Evolutionary conservation across 768 basidiomycete species (phyloP).

Genomic region (Mycena maculata): DNA sequence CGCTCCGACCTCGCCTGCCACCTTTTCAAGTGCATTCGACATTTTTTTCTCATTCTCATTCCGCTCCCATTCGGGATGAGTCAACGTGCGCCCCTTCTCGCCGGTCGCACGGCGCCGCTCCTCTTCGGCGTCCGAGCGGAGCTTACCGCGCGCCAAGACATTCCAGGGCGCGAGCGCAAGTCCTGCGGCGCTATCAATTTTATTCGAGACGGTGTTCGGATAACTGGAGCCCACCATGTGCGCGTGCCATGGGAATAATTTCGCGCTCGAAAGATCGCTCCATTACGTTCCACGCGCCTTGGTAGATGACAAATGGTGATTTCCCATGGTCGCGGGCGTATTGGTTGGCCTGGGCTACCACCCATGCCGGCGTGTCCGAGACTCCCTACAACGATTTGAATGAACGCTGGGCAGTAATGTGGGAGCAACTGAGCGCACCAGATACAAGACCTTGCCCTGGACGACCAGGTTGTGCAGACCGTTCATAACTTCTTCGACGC

Average conservation of each 20-base stretch:
- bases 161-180: constrained; percentile 25
- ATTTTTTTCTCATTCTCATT: constrained; percentile 43
- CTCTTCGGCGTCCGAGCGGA: constrained; percentile 27
- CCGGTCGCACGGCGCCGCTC: constrained; percentile 44
- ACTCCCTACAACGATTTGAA: constrained; percentile 28
- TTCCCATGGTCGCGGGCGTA: constrained; percentile 55
- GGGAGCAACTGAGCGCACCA: constrained; percentile 40
- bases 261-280: constrained; percentile 57
- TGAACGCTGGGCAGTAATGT: too few relatives aligned
- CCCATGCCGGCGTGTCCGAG: constrained; percentile 38
- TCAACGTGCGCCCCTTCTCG: constrained; percentile 45
- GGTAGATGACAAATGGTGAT: constrained; percentile 59
- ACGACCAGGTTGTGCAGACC: constrained; percentile 55
- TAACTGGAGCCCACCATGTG: neutral
- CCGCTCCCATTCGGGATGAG: constrained; percentile 30
- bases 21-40: constrained; percentile 49
- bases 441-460: constrained; percentile 58
- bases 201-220: too few relatives aligned
- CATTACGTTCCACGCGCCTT: constrained; percentile 50
- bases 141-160: constrained; percentile 13
- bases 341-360: constrained; percentile 48
- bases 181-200: constrained; percentile 16
- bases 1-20: constrained; percentile 51
- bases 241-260: constrained; percentile 50
- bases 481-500: constrained; percentile 59